Evolutionary conservation across 176 grass and related monocot genomes (phyloP), one percentile per base, ranked within the genome.

Genomic region (Rhynchospora breviuscula): DNA sequence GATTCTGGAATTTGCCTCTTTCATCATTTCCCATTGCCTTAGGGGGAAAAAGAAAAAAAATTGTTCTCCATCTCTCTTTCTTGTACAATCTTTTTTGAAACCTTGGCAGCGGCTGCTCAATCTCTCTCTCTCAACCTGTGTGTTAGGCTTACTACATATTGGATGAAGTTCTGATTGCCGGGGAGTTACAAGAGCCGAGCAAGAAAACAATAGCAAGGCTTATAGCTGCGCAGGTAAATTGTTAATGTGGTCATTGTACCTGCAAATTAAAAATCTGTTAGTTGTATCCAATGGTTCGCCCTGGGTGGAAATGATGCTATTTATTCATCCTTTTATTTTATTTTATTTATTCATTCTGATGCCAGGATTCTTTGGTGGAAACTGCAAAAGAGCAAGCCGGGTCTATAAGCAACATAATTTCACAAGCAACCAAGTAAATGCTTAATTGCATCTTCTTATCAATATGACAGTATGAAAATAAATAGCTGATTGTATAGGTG

Each of bases 131-230:
- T 79, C 14, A 64, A 67, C 65, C 7, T 15, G 51, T 14, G 65
- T 79, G 22, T 70, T 29, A 95, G 93, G 88, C 93, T 3, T 92
- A 92, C 74, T 95, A 90, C 29, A 92, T 95, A 89, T 69, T 95
- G 83, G 87, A 95, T 67, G 90, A 92, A 86, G 67, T 95, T 84
- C 64, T 95, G 51, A 95, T 95, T 89, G 93, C 90, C 2, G 90
- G 93, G 63, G 88, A 95, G 68, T 91, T 95, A 68, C 88, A 92
- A 79, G 93, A 95, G 86, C 85, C 88, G 44, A 95, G 89, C 90
- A 92, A 92, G 85, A 90, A 95, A 90, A 80, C 79, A 46, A 89
- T 95, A 76, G 88, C 89, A 40, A 87, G 90, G 25, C 87, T 95
- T 53, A 83, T 92, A 83, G 89, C 90, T 85, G 87, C 93, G 11